Conservation (phyloP, 2,329 filamentous ascomycete species). For the Pyrenophora teres region DNA sequence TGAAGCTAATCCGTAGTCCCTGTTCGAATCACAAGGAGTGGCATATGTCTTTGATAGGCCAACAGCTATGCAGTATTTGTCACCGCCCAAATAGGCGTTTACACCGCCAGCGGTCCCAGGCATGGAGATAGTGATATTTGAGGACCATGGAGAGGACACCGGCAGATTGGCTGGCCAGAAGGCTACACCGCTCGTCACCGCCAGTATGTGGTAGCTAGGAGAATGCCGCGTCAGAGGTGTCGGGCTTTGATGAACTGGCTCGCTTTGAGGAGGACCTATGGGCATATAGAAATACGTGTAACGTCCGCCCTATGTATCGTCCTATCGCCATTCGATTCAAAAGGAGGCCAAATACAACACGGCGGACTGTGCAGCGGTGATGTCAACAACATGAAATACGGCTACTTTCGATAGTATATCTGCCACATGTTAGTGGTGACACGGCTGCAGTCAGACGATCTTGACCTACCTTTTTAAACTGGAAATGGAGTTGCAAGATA, state of each 20-base stretch:
- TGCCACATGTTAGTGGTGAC: conserved; percentile 34
- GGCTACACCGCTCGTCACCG: conserved; percentile 15
- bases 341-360: neutral
- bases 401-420: conserved; percentile 56
- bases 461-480: conserved; percentile 86
- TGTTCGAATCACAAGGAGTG: conserved; percentile 6
- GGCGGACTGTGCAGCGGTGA: conserved; percentile 2
- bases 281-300: conserved; percentile 3
- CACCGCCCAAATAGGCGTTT: conserved; percentile 21
- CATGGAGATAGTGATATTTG: neutral
- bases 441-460: neutral
- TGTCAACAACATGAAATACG: neutral
- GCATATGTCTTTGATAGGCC: conserved; percentile 18
- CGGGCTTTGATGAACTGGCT: neutral
- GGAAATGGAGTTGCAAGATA: conserved; percentile 94
- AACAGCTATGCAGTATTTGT: conserved; percentile 6
- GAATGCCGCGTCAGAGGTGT: conserved; percentile 4
- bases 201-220: conserved; percentile 10
- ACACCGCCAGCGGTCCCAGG: conserved; percentile 21
- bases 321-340: neutral
- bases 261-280: conserved; percentile 6
- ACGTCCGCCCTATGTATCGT: conserved; percentile 2
- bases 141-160: neutral
- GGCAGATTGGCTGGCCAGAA: conserved; percentile 1
- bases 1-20: conserved; percentile 25